Base-by-base conservation (phyloP, 1,139 yeast genomes). In the Protomyces arabidopsidicola region DNA sequence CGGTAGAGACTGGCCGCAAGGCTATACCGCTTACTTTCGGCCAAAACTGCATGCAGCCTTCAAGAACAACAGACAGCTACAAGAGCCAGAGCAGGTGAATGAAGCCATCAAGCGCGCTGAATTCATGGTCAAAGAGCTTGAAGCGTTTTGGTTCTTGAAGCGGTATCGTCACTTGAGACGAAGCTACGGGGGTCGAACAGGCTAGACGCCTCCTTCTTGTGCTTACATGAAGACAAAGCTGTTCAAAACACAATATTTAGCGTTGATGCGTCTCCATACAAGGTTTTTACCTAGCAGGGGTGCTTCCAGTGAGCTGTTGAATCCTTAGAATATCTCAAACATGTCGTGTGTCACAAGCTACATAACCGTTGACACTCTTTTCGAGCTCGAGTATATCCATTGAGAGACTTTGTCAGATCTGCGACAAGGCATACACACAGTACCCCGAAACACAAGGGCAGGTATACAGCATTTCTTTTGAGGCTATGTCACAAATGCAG, bases 1-100 rank as follows among this genome's bases (percentile, higher is more conserved):
- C 60, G 69, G 68, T 8, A 65, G 68, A 10, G 69, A 66, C 12
- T 67, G 67, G 58, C 69, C 69, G 62, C 67, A 66, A n/a, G 69
- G 69, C 2, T 67, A 67, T 45, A 27, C 52, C 34, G 27, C 50
- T 22, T 67, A 63, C 57, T 66, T 67, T 38, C 60, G 68, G 16
- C 64, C 67, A 10, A 59, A 54, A 34, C 56, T 67, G 45, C 68
- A 66, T 31, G 60, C 60, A 2, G 69, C 67, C 12, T 67, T 65
- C 63, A 52, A 52, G 57, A 60, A 53, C 55, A 59, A 65, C 31
- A 62, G 60, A 8, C 57, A 50, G 5, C 39, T 67, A 12, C 34
- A 38, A 1, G 64, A 58, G n/a, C 54, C 18, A 12, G 38, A 22
- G 45, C 54, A 65, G 55, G 66, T 67, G 14, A 53, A 63, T 55